These are phyloP conservation scores for Gyrodon lividus DNA, from an alignment of 768 basidiomycete genomes.

Conservation along the genomic window DNA sequence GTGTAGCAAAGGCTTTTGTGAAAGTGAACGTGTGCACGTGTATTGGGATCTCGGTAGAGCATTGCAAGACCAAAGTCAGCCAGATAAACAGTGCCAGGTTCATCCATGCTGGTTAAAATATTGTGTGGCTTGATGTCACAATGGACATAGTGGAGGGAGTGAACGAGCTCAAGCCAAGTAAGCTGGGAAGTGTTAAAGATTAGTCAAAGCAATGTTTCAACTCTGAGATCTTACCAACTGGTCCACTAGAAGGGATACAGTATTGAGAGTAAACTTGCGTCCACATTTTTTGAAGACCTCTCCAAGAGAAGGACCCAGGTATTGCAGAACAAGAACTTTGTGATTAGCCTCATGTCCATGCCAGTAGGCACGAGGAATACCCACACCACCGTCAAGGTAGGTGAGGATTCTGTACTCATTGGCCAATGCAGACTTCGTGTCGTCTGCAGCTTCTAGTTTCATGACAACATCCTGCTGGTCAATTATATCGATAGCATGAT, in stretches of 20 bases:
- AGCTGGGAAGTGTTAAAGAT: too few species aligned
- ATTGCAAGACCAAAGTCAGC: slow-evolving; percentile 20
- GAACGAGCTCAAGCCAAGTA: too few species aligned
- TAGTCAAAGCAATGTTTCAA: too few species aligned
- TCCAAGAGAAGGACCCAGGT: not conserved
- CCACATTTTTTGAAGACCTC: not conserved
- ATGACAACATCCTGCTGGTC: not conserved
- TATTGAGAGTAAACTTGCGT: not conserved
- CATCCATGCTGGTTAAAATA: not conserved
- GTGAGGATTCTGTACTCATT: not conserved
- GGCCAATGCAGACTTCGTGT: not conserved
- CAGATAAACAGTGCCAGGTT: slow-evolving; percentile 11
- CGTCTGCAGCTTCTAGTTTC: not conserved
- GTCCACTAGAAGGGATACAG: not conserved
- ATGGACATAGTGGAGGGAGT: too few species aligned
- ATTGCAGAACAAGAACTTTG: not conserved
- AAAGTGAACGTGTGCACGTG: not conserved
- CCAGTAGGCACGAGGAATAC: not conserved
- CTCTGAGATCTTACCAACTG: too few species aligned
- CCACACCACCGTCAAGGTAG: slow-evolving; percentile 2
- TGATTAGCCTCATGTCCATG: not conserved
- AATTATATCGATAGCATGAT: too few species aligned
- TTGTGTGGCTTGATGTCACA: too few species aligned
- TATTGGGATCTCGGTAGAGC: slow-evolving; percentile 5
- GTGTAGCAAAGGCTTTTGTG: not conserved